Evolutionary conservation across 2,329 filamentous ascomycete species (phyloP).

Genomic region (Trichoderma breve): DNA sequence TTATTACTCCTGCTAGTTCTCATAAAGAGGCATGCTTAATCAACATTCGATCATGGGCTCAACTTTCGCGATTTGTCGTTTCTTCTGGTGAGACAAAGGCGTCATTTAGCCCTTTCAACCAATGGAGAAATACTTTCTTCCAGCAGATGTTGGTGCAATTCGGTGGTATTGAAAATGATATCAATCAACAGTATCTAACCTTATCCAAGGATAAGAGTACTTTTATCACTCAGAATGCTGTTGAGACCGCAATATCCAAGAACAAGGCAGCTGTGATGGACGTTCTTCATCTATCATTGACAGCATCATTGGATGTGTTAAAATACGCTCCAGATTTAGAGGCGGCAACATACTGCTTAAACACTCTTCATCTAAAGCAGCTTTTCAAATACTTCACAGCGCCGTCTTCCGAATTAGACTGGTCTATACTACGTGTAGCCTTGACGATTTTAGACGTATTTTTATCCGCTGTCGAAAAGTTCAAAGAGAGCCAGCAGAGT

Average conservation of each 20-base stretch:
- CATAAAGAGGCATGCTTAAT: constrained; percentile 67
- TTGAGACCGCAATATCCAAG: constrained; percentile 49
- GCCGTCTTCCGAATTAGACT: constrained; percentile 45
- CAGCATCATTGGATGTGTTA: constrained; percentile 52
- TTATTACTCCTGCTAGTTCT: constrained; percentile 58
- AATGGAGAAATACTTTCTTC: constrained; percentile 58
- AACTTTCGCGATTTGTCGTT: constrained; percentile 59
- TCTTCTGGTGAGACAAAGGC: constrained; percentile 45
- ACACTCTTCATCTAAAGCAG: constrained; percentile 49
- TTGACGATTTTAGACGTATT: constrained; percentile 50
- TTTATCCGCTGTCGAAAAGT: constrained; percentile 45
- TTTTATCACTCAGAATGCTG: constrained; percentile 43
- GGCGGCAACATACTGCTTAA: constrained; percentile 49
- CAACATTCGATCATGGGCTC: constrained; percentile 61
- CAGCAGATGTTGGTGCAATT: constrained; percentile 58
- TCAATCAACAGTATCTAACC: constrained; percentile 53
- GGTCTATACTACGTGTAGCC: constrained; percentile 45
- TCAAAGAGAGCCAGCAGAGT: constrained; percentile 38
- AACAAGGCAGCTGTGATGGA: constrained; percentile 56
- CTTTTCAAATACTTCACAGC: constrained; percentile 50
- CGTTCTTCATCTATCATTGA: constrained; percentile 48
- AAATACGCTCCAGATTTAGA: constrained; percentile 45
- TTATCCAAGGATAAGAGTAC: constrained; percentile 47
- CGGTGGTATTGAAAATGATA: constrained; percentile 53
- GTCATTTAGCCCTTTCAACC: constrained; percentile 46